phyloP scores from a whole-genome alignment of 371 early-diverging fungal species.

The Mortierella sp. region DNA sequence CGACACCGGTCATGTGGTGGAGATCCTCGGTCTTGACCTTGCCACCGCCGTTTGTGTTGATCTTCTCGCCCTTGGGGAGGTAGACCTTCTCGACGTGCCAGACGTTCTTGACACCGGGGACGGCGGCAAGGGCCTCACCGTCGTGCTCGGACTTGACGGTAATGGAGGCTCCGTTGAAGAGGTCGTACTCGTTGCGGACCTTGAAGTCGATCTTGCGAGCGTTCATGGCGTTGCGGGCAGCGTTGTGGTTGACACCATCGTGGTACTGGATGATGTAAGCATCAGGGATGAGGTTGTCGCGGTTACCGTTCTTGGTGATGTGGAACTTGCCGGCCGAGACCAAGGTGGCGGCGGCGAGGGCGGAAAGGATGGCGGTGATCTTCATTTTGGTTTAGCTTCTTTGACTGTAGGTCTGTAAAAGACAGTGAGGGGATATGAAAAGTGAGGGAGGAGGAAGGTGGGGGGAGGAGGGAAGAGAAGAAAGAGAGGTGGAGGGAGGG shows the following conservation, averaged over 20 bases:
- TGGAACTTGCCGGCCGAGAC: constrained; percentile 46
- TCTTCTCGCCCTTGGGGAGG: constrained; percentile 19
- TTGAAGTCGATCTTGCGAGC: constrained; percentile 29
- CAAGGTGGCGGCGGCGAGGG: constrained; percentile 31
- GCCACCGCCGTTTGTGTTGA: constrained; percentile 4
- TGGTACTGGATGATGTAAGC: constrained; percentile 46
- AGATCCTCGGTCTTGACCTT: constrained; percentile 15
- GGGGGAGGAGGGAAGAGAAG: not conserved
- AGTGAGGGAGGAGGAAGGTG: not conserved
- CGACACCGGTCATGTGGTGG: constrained; percentile 75
- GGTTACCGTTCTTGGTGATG: not conserved
- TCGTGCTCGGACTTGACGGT: constrained; percentile 35
- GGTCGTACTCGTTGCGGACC: constrained; percentile 33
- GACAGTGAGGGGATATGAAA: constrained; percentile 4
- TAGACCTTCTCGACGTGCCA: constrained; percentile 39
- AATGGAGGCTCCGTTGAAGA: constrained; percentile 52
- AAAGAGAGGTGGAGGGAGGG: not conserved
- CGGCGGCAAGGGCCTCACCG: constrained; percentile 37
- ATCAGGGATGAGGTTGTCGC: constrained; percentile 5
- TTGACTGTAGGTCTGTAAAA: constrained; percentile 15
- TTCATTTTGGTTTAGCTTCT: constrained; percentile 25
- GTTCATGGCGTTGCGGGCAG: constrained; percentile 16
- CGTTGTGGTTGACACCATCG: constrained; percentile 12
- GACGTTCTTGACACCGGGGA: constrained; percentile 50
- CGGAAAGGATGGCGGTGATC: constrained; percentile 34